Base-by-base conservation (phyloP, 1,284 basidiomycete genomes). In the Kalmanozyma brasiliensis region DNA sequence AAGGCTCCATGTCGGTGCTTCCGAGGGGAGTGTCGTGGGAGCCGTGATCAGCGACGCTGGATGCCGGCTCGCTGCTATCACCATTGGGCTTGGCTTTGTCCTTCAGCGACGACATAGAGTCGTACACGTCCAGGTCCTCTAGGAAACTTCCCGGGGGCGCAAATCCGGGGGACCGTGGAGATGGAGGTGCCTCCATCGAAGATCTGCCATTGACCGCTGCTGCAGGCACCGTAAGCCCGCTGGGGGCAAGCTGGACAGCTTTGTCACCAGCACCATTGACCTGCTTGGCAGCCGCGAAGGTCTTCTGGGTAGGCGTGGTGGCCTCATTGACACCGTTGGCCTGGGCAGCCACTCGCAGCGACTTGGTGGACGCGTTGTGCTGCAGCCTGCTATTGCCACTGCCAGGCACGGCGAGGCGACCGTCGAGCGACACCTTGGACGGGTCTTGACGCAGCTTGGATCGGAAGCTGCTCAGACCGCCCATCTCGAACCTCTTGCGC, bases 101-200 rank as follows among this genome's bases (percentile, higher is more conserved):
- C n/a, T n/a, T n/a, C n/a, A n/a, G n/a, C n/a, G n/a, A n/a, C 2
- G 59, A 71, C 16, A 71, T 35, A n/a, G 68, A 51, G 32, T 71
- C 68, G 44, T 62, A 71, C 7, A 66, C 68, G 20, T 71, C 68
- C 23, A 71, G 52, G n/a, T 71, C 68, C 55, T 58, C 65, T 6
- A 70, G 61, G 58, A 70, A 70, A 47, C 67, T 70, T 34, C 52
- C 56, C 4, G 62, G 62, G 19, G 55, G 55, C 14, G 62, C 29
- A 19, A 59, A 47, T n/a, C 26, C 26, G 26, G 26, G 26, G 26
- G 26, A 29, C 7, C 26, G 11, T 29, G 26, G 26, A 6, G 7
- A 29, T 29, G 26, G n/a, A n/a, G n/a, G n/a, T n/a, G n/a, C n/a
- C n/a, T n/a, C n/a, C n/a, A n/a, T n/a, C n/a, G n/a, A n/a, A n/a